Base-by-base conservation (phyloP, 352 stramenopile species). In the Pilasporangium apinafurcum region DNA sequence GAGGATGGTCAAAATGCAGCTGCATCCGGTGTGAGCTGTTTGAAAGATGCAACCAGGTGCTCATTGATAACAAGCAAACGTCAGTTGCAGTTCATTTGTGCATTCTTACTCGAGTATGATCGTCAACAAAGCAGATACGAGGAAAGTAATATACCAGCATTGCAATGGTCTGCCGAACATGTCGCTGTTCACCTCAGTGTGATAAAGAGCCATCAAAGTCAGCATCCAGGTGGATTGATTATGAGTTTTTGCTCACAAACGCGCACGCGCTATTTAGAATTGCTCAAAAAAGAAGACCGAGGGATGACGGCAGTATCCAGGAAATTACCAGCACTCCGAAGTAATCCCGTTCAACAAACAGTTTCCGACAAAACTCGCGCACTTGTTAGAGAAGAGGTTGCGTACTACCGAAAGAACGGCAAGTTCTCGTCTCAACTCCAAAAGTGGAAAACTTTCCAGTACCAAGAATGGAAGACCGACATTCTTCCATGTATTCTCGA, bases 401-500 rank as follows among this genome's bases (percentile, higher is more conserved):
- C 44, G 9, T 30, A 60, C 8, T 62, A 42, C 33, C n/a, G 22
- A 2, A 44, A 48, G 7, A 48, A 62, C 5, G 22, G 27, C 3
- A 45, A 51, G 8, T 24, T 75, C 1, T 51, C 54, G 2, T 28
- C 49, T 0, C 42, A 65, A 35, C 42, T 75, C 22, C 60, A 57
- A 9, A 53, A 68, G 39, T 65, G 35, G 52, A 65, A 60, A 17
- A 61, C 64, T 42, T 71, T 75, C 14, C 47, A 68, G 26, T 31
- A 42, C 3, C 36, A 58, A 35, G 39, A 49, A 24, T 75, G 64
- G 64, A 69, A 61, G 45, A 31, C 51, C 10, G 46, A 68, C 12
- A 43, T 75, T 5, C 28, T 75, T 1, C 64, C 64, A 10, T 75
- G 61, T 28, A 65, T 53, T 29, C 41, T 75, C 4, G 57, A 68